Evolutionary conservation across 768 basidiomycete species (phyloP).

Genomic region (Hydnomerulius pinastri): DNA sequence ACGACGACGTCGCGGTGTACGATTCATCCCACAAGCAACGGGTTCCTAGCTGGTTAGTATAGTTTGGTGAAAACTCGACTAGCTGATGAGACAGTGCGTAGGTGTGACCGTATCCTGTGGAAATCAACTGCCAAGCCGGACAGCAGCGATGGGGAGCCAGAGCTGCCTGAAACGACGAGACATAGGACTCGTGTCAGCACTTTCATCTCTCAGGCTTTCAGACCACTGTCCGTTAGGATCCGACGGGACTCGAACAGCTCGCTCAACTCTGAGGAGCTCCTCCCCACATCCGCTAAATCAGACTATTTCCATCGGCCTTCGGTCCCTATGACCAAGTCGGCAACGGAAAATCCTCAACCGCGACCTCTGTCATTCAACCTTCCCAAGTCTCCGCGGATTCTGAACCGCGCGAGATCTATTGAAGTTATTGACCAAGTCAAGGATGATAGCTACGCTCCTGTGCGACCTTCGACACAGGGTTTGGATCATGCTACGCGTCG

Average conservation of each 20-base stretch:
- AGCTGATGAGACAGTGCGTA: slow-evolving; percentile 25
- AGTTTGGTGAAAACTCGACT: neutral
- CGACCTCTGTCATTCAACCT: slow-evolving; percentile 23
- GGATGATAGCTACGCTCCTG: slow-evolving; percentile 1
- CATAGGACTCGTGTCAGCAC: slow-evolving; percentile 53
- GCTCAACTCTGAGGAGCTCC: slow-evolving; percentile 23
- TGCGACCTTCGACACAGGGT: slow-evolving; percentile 11
- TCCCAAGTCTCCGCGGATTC: slow-evolving; percentile 20
- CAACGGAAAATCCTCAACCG: slow-evolving; percentile 6
- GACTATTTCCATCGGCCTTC: slow-evolving; percentile 22
- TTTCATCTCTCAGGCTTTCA: slow-evolving; percentile 55
- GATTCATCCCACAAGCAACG: slow-evolving; percentile 81
- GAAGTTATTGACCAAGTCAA: slow-evolving; percentile 24
- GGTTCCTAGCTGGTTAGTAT: slow-evolving; percentile 77
- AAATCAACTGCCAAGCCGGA: slow-evolving; percentile 66
- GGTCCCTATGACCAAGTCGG: slow-evolving; percentile 9
- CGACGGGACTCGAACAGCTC: slow-evolving; percentile 41
- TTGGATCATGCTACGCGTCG: slow-evolving; percentile 13
- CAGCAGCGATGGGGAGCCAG: slow-evolving; percentile 42
- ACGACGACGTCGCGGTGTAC: slow-evolving; percentile 66
- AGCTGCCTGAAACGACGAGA: slow-evolving; percentile 29
- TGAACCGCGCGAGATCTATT: slow-evolving; percentile 25
- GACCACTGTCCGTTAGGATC: slow-evolving; percentile 43
- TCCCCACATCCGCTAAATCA: slow-evolving; percentile 15
- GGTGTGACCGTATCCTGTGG: slow-evolving; percentile 87